phyloP scores from a whole-genome alignment of 2,329 filamentous ascomycete species.

The Diaporthe capsici region DNA sequence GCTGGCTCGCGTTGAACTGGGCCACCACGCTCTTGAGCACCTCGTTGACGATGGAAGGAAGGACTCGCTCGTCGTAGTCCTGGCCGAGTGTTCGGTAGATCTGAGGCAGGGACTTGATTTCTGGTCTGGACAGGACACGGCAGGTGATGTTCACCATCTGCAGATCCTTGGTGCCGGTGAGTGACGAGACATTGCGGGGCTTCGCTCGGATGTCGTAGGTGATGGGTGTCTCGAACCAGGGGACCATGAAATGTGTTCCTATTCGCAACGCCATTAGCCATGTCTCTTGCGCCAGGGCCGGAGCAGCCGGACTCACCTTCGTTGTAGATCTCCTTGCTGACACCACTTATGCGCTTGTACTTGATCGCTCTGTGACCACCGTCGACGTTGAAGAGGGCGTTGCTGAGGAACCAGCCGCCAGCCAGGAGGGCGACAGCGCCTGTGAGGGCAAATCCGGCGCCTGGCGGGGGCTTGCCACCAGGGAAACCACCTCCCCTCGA shows the following conservation, averaged over 20 bases:
- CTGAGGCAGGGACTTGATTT: constrained; percentile 89
- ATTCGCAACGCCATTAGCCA: constrained; percentile 5
- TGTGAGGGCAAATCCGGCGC: constrained; percentile 56
- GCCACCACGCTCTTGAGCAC: constrained; percentile 98
- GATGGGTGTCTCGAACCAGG: constrained; percentile 97
- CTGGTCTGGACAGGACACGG: constrained; percentile 94
- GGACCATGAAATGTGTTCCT: constrained; percentile 94
- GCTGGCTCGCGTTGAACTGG: constrained; percentile 97
- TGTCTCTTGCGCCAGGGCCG: neutral
- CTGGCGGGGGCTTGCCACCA: constrained; percentile 59
- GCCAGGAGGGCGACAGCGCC: constrained; percentile 62
- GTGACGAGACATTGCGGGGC: constrained; percentile 94
- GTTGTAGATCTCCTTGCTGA: constrained; percentile 94
- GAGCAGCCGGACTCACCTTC: constrained; percentile 76
- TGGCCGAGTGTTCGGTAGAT: constrained; percentile 96
- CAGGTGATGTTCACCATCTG: constrained; percentile 99
- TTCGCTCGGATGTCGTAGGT: constrained; percentile 98
- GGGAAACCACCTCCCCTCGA: constrained; percentile 57
- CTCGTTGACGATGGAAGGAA: constrained; percentile 98
- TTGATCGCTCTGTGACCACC: constrained; percentile 99
- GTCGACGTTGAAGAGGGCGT: constrained; percentile 86
- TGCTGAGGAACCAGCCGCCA: constrained; percentile 67
- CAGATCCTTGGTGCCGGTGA: constrained; percentile 98
- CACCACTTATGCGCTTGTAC: constrained; percentile 92
- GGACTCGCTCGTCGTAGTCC: constrained; percentile 96